These are phyloP conservation scores for Aspergillus aculeatinus DNA, from an alignment of 2,329 filamentous ascomycete species.

Conservation along the genomic window DNA sequence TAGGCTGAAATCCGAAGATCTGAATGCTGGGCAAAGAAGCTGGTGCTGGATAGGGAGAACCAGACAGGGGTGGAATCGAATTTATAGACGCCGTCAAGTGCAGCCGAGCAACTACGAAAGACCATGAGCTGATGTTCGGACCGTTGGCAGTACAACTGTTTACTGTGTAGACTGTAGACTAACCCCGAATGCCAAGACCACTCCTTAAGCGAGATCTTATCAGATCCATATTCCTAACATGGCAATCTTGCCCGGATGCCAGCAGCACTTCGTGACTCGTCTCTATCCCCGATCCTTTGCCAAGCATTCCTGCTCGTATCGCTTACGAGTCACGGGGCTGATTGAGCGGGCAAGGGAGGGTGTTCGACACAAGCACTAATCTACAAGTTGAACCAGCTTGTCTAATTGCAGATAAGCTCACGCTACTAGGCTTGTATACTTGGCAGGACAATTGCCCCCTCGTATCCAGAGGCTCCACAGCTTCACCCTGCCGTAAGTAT, in stretches of 20 bases:
- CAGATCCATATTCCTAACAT: constrained; percentile 6
- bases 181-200: neutral
- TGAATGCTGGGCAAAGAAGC: neutral
- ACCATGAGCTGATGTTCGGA: too few relatives aligned
- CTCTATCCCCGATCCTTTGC: neutral
- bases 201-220: constrained; percentile 1
- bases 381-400: neutral
- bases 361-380: too few relatives aligned
- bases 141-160: too few relatives aligned
- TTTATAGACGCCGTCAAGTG: too few relatives aligned
- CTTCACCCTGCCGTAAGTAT: neutral
- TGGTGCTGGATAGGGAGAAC: too few relatives aligned
- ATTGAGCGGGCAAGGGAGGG: neutral
- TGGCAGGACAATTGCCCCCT: neutral
- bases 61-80: too few relatives aligned
- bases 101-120: too few relatives aligned
- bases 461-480: neutral
- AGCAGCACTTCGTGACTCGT: too few relatives aligned
- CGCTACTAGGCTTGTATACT: neutral
- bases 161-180: neutral
- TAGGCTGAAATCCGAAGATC: neutral
- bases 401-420: neutral
- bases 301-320: constrained; percentile 3
- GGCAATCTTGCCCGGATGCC: neutral
- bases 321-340: neutral